Evolutionary conservation across 176 grass and related monocot genomes (phyloP).

Genomic region (Bolboschoenus planiculmis): DNA sequence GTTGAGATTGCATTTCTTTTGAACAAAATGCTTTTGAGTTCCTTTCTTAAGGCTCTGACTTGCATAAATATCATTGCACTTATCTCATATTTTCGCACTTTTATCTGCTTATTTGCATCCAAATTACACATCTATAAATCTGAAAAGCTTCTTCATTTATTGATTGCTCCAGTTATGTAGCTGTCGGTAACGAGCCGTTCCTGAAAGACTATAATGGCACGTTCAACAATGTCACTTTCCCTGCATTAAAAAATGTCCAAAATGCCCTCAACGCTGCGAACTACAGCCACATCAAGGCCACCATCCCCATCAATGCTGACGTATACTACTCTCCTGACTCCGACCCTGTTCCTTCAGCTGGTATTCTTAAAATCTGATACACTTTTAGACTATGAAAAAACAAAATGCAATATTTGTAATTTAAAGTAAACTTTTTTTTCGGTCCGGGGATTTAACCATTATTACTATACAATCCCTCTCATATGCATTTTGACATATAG

Average conservation of each 20-base stretch:
- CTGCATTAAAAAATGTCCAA: conserved; percentile 65
- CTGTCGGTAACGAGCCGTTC: conserved; percentile 82
- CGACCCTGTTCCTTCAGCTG: conserved; percentile 58
- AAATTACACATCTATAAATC: neutral
- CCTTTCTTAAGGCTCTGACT: neutral
- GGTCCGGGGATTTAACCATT: neutral
- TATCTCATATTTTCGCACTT: neutral
- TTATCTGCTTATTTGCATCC: neutral
- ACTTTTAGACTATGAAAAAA: neutral
- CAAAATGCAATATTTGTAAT: neutral
- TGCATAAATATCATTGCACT: neutral
- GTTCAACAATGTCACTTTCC: conserved; percentile 46
- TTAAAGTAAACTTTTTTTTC: too few species aligned
- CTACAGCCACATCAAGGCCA: conserved; percentile 39
- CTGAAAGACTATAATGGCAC: conserved; percentile 48
- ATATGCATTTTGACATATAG: neutral
- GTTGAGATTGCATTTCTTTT: neutral
- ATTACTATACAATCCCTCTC: neutral
- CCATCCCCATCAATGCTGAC: conserved; percentile 66
- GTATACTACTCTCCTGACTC: conserved; percentile 53
- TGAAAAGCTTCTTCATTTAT: neutral
- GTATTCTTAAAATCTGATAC: conserved; percentile 13
- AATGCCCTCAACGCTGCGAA: conserved; percentile 57
- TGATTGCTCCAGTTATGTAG: conserved; percentile 29
- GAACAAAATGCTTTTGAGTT: neutral